Conservation (phyloP, 805 yeast species). For the Grigorovia yakushimaensis region DNA sequence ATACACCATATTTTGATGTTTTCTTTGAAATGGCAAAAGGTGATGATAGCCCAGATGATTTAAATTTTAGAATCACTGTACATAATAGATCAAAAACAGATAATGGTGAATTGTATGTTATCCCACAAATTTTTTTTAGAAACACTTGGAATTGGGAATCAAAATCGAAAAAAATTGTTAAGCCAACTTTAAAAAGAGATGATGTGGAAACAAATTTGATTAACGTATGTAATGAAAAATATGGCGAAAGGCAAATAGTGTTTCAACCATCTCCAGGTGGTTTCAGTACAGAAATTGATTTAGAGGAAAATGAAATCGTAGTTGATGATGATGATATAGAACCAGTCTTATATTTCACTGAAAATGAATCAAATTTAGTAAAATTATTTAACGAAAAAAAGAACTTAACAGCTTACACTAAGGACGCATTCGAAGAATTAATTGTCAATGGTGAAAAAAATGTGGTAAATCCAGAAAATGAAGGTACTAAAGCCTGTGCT, state of each 20-base stretch:
- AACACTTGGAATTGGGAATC: constrained; percentile 58
- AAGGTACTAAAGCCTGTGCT: constrained; percentile 80
- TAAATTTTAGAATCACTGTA: constrained; percentile 78
- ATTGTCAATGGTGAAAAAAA: constrained; percentile 45
- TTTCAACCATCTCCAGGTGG: constrained; percentile 86
- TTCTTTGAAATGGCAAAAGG: constrained; percentile 85
- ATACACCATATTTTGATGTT: constrained; percentile 75
- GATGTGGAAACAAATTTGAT: constrained; percentile 35
- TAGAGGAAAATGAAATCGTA: neutral
- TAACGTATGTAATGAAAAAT: constrained; percentile 54
- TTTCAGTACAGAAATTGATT: constrained; percentile 23
- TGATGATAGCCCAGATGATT: constrained; percentile 69
- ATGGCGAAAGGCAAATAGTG: constrained; percentile 55
- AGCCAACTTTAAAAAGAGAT: constrained; percentile 40
- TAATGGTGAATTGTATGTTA: constrained; percentile 75
- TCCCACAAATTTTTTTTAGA: constrained; percentile 78
- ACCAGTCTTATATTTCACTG: constrained; percentile 73
- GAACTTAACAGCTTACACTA: constrained; percentile 52
- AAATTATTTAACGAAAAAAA: constrained; percentile 51
- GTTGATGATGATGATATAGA: constrained; percentile 46
- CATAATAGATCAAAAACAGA: constrained; percentile 65
- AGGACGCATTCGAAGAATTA: constrained; percentile 87
- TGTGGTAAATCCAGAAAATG: constrained; percentile 59
- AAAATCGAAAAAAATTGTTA: constrained; percentile 33
- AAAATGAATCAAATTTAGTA: constrained; percentile 73